These are phyloP conservation scores for Daedaleopsis sinensis DNA, from an alignment of 768 basidiomycete genomes.

Conservation along the genomic window DNA sequence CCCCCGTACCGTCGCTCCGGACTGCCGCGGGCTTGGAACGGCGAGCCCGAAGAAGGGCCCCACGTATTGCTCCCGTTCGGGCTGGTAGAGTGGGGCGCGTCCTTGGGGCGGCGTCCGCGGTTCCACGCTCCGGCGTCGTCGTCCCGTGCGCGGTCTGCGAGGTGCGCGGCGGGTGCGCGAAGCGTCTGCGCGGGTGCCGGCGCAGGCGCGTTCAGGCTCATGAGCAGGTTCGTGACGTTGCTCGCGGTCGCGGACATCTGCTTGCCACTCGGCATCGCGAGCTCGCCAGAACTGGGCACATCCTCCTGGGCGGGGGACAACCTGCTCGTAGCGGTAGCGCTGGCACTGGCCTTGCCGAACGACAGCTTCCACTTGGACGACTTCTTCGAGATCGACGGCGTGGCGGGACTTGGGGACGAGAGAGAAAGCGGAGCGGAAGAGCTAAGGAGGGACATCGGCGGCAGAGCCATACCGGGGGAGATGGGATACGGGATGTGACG, in stretches of 20 bases:
- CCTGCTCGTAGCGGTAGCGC: constrained; percentile 15
- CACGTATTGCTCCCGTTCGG: constrained; percentile 19
- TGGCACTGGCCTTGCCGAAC: constrained; percentile 59
- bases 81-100: constrained; percentile 14
- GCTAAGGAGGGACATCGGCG: constrained; percentile 19
- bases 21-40: constrained; percentile 17
- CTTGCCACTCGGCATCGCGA: constrained; percentile 24
- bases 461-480: constrained; percentile 11
- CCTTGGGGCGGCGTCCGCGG: constrained; percentile 22
- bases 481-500: constrained; percentile 8
- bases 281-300: constrained; percentile 2
- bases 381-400: constrained; percentile 65
- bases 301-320: constrained; percentile 20
- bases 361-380: constrained; percentile 85
- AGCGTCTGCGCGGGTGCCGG: constrained; percentile 9
- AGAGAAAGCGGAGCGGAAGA: constrained; percentile 43
- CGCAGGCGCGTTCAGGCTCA: constrained; percentile 62
- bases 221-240: constrained; percentile 77
- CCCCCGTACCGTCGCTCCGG: constrained; percentile 20
- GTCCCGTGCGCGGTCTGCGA: constrained; percentile 7
- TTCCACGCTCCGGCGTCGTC: constrained; percentile 11
- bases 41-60: constrained; percentile 20
- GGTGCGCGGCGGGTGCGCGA: constrained; percentile 3
- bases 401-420: constrained; percentile 14
- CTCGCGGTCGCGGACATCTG: constrained; percentile 70